Evolutionary conservation across 2,329 filamentous ascomycete species (phyloP).

Genomic region (Dryadomyces quercivorus): DNA sequence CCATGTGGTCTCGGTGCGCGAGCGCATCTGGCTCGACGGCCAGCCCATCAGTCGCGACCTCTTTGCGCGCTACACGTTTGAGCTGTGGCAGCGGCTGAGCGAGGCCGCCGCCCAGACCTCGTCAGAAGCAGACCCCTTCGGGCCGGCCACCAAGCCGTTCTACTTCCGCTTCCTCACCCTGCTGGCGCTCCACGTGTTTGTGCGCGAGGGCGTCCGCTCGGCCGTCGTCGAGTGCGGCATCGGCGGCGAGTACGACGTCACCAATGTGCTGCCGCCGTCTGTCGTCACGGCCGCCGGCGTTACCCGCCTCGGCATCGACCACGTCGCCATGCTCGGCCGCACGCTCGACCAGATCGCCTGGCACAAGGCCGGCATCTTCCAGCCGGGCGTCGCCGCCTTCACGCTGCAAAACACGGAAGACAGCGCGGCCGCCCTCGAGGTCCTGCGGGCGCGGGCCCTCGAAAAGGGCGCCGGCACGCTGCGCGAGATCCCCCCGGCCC

Average conservation of each 20-base stretch:
- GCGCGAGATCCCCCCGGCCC: slow-evolving; percentile 32
- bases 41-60: slow-evolving; percentile 51
- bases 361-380: slow-evolving; percentile 65
- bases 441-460: slow-evolving; percentile 43
- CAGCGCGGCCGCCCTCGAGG: slow-evolving; percentile 24
- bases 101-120: slow-evolving; percentile 25
- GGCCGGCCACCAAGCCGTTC: slow-evolving; percentile 61
- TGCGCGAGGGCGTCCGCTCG: slow-evolving; percentile 60
- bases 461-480: slow-evolving; percentile 36
- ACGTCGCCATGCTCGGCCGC: slow-evolving; percentile 48
- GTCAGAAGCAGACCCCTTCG: slow-evolving; percentile 30
- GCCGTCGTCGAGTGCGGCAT: slow-evolving; percentile 90
- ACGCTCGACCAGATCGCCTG: slow-evolving; percentile 57
- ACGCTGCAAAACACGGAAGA: slow-evolving; percentile 31
- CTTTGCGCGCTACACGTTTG: slow-evolving; percentile 72
- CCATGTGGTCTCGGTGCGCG: slow-evolving; percentile 70
- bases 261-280: slow-evolving; percentile 55
- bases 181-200: slow-evolving; percentile 74
- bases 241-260: slow-evolving; percentile 56
- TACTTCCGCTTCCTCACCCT: slow-evolving; percentile 91
- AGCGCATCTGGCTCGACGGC: slow-evolving; percentile 74
- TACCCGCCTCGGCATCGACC: slow-evolving; percentile 51
- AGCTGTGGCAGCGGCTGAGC: slow-evolving; percentile 60
- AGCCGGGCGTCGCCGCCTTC: slow-evolving; percentile 44
- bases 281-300: slow-evolving; percentile 22